These are phyloP conservation scores for Aspergillus baeticus DNA, from an alignment of 495 filamentous ascomycete species.

Conservation along the genomic window DNA sequence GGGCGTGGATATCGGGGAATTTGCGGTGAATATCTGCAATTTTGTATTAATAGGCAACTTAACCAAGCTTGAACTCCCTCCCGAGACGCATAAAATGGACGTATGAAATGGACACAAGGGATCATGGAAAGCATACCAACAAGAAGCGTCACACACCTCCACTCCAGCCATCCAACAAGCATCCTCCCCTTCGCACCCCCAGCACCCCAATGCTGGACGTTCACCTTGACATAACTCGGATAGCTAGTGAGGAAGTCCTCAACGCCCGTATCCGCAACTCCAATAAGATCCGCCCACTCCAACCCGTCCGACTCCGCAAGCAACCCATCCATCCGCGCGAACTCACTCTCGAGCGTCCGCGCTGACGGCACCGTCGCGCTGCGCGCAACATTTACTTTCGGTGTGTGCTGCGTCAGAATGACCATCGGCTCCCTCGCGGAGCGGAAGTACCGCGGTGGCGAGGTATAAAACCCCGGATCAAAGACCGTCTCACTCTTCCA, in stretches of 20 bases:
- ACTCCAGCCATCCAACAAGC: conserved; percentile 2
- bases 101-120: too few relatives aligned
- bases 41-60: not conserved
- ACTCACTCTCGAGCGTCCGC: not conserved
- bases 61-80: too few relatives aligned
- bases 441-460: not conserved
- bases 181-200: not conserved
- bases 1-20: conserved; percentile 5
- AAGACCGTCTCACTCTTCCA: not conserved
- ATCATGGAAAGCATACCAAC: not conserved
- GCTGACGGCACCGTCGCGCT: not conserved
- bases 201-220: not conserved
- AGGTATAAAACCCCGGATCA: not conserved
- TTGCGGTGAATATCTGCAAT: conserved; percentile 1
- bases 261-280: not conserved
- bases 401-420: not conserved
- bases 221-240: not conserved
- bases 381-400: conserved; percentile 1
- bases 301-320: not conserved
- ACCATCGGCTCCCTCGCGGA: not conserved
- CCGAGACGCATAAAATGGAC: too few relatives aligned
- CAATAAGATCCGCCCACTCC: not conserved
- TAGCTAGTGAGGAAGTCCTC: not conserved
- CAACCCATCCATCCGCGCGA: not conserved
- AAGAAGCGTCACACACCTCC: conserved; percentile 3